Conservation (phyloP, 1,139 yeast species). For the Candida freyschussii region DNA sequence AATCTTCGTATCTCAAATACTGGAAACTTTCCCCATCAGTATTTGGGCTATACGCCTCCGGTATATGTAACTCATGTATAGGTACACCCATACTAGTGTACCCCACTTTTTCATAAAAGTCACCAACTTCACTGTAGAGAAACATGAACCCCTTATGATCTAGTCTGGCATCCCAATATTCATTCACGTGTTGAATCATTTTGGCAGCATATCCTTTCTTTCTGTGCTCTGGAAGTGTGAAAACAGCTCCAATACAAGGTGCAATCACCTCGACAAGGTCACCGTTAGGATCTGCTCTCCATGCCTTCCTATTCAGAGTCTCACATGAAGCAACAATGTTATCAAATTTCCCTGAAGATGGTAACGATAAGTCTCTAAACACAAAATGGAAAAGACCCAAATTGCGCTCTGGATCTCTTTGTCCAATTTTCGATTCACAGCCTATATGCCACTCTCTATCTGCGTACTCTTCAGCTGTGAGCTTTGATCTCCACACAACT, state of each 20-base stretch:
- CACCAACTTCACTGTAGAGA: constrained; percentile 67
- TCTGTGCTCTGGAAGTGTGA: constrained; percentile 51
- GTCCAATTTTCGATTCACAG: constrained; percentile 21
- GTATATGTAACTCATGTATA: constrained; percentile 24
- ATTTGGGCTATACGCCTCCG: constrained; percentile 10
- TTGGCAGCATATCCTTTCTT: constrained; percentile 60
- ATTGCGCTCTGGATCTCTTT: constrained; percentile 17
- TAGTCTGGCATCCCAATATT: constrained; percentile 34
- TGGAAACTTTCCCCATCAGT: constrained; percentile 18
- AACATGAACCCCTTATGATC: constrained; percentile 15
- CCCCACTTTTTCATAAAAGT: constrained; percentile 56
- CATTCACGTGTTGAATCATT: constrained; percentile 42
- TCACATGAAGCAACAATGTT: constrained; percentile 44
- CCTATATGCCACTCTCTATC: constrained; percentile 45
- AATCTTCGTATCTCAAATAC: constrained; percentile 30
- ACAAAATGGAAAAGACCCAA: constrained; percentile 34
- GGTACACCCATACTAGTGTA: constrained; percentile 49
- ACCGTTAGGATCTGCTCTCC: constrained; percentile 27
- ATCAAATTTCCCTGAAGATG: constrained; percentile 21
- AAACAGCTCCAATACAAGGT: constrained; percentile 63
- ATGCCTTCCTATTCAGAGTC: constrained; percentile 40
- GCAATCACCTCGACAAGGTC: constrained; percentile 33
- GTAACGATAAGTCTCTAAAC: constrained; percentile 29
- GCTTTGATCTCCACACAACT: constrained; percentile 47
- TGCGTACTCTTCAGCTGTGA: constrained; percentile 44